Conservation (phyloP, 371 early-diverging fungal genomes). For the Mortierella sp. region DNA sequence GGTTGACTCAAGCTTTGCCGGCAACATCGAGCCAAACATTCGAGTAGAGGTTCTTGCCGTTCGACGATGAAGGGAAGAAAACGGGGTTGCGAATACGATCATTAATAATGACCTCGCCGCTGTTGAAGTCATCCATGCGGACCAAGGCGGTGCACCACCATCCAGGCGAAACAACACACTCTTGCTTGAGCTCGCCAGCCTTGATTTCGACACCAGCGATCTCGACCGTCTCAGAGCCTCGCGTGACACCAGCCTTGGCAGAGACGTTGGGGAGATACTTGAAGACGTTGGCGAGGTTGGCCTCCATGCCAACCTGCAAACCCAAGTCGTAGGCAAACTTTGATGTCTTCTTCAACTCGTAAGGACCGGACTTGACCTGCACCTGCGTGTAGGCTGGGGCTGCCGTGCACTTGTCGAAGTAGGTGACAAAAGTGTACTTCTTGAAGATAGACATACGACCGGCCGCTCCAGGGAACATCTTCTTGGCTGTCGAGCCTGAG, state of each 20-base stretch:
- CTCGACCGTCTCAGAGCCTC: constrained; percentile 20
- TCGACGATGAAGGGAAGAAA: constrained; percentile 36
- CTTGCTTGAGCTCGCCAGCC: constrained; percentile 27
- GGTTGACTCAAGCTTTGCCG: neutral
- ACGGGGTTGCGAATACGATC: constrained; percentile 8
- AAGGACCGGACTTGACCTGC: constrained; percentile 35
- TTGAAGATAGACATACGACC: neutral
- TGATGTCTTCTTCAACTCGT: constrained; percentile 18
- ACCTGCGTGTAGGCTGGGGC: constrained; percentile 22
- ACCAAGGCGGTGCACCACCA: constrained; percentile 27
- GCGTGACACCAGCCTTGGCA: constrained; percentile 20
- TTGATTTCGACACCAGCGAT: constrained; percentile 21
- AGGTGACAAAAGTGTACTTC: constrained; percentile 29
- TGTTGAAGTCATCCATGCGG: constrained; percentile 19
- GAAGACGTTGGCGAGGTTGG: constrained; percentile 19
- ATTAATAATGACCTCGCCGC: constrained; percentile 17
- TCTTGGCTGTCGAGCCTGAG: constrained; percentile 27
- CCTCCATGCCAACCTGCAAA: constrained; percentile 28
- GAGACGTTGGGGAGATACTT: constrained; percentile 24
- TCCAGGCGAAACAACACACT: constrained; percentile 29
- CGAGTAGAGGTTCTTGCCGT: constrained; percentile 28
- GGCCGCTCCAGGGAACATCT: constrained; percentile 33
- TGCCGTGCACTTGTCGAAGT: constrained; percentile 15
- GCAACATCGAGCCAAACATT: constrained; percentile 25
- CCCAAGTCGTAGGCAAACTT: constrained; percentile 31